These are phyloP conservation scores for Corymbia maculata DNA, from an alignment of 345 rosid genomes.

Conservation along the genomic window DNA sequence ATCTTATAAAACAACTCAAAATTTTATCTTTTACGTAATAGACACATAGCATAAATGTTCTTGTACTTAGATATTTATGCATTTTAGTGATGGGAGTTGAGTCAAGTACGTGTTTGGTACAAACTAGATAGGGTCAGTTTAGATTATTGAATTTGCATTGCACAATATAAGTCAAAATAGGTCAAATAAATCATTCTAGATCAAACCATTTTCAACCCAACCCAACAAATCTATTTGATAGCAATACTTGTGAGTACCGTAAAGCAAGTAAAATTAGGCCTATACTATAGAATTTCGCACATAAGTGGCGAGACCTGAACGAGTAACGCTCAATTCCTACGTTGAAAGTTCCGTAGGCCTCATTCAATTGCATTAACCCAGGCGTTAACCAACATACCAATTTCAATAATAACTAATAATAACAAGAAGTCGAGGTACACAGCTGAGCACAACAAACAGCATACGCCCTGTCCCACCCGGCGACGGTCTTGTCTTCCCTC, in stretches of 20 bases:
- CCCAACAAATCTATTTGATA: accelerated
- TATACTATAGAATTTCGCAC: neutral
- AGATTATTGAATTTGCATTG: too few species aligned
- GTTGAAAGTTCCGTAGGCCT: neutral
- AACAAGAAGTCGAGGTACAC: neutral
- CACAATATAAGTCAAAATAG: neutral
- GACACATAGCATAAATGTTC: neutral
- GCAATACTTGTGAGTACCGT: neutral
- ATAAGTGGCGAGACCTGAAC: neutral
- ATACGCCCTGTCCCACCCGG: too few species aligned
- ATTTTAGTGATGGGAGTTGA: neutral
- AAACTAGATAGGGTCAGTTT: accelerated
- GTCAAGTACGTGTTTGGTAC: too few species aligned
- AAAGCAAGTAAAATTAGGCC: neutral
- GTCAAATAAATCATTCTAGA: neutral
- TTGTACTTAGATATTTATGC: neutral
- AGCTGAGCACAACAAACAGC: neutral
- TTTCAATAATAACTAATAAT: neutral
- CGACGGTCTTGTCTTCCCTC: neutral
- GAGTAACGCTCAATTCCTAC: neutral
- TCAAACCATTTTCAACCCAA: neutral
- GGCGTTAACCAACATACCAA: neutral
- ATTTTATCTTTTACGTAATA: neutral
- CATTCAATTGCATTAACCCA: neutral
- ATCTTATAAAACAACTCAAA: too few species aligned